phyloP scores from a whole-genome alignment of 2,329 filamentous ascomycete genomes.

The Thielaviopsis musarum region DNA sequence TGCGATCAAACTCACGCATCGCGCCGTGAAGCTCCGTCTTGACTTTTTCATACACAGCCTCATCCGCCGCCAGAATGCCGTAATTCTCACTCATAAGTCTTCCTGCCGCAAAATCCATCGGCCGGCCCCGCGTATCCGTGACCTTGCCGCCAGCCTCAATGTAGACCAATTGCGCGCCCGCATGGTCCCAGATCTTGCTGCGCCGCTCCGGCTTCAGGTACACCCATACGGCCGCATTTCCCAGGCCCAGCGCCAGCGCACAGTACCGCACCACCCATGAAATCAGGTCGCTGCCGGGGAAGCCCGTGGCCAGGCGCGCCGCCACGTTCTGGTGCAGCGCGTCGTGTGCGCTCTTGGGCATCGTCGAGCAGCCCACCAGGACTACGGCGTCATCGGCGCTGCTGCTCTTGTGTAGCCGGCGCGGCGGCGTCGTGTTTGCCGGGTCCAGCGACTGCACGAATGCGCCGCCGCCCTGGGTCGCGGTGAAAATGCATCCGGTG shows the following conservation, averaged over 20 bases:
- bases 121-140: constrained; percentile 35
- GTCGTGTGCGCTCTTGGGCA: constrained; percentile 30
- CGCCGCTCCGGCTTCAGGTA: constrained; percentile 31
- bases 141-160: constrained; percentile 38
- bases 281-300: constrained; percentile 34
- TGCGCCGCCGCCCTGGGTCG: constrained; percentile 30
- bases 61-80: constrained; percentile 38
- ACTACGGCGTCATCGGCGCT: constrained; percentile 17
- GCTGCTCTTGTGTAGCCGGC: constrained; percentile 17
- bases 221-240: constrained; percentile 38
- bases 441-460: constrained; percentile 26
- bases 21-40: constrained; percentile 15
- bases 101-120: constrained; percentile 32
- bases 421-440: constrained; percentile 14
- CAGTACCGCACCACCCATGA: constrained; percentile 42
- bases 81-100: constrained; percentile 33
- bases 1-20: constrained; percentile 6
- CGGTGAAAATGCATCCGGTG: constrained; percentile 33
- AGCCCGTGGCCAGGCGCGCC: constrained; percentile 23
- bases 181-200: constrained; percentile 44
- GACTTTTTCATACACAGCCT: constrained; percentile 26
- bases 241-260: constrained; percentile 32
- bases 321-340: constrained; percentile 30
- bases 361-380: constrained; percentile 30
- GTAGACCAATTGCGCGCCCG: constrained; percentile 41